Evolutionary conservation across 345 rosid genomes (phyloP), one percentile per base, ranked within the genome.

Genomic region (thale cress (Arabidopsis thaliana)): DNA sequence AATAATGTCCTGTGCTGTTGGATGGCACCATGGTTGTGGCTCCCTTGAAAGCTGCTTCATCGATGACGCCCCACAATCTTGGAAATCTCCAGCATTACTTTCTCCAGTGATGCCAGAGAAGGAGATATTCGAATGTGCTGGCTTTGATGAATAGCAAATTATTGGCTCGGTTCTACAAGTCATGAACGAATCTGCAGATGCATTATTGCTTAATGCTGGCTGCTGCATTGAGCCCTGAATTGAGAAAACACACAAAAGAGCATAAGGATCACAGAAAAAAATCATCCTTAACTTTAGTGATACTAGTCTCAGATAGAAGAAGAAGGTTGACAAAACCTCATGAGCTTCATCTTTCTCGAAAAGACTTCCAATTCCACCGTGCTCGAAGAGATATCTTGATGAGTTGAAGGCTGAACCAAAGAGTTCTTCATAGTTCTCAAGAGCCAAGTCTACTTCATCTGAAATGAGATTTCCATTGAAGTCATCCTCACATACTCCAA

Each of bases 341-440:
- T 61, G 62, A 80, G 45, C 45, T 62, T 46, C 60, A 82, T 81
- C 68, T 81, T 89, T 71, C 82, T 90, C 24, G 75, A 95, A 95
- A 73, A 95, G 84, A 83, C 99, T 90, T 49, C 79, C 93, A 4
- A 95, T 79, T 53, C 98, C 99, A 56, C 94, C 98, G 59, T 89
- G 84, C 77, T 88, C 93, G 58, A 95, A 75, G 25, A 90, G 92
- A 81, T 89, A 89, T 79, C 88, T 91, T 12, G 93, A 85, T 72
- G 88, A 81, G 82, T 87, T 90, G 36, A 85, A 88, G 51, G 96
- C 82, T n/a, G 83, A 65, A 48, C 97, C 96, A 75, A 95, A 95
- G 61, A 95, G 93, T 79, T 95, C 97, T 62, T 95, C 99, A 78
- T 92, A 92, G 75, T 90, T 88, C 80, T 91, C 97, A 59, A 90